Evolutionary conservation across 352 stramenopile species (phyloP), one percentile per base, ranked within the genome.

Genomic region (Phytophthora europaea): DNA sequence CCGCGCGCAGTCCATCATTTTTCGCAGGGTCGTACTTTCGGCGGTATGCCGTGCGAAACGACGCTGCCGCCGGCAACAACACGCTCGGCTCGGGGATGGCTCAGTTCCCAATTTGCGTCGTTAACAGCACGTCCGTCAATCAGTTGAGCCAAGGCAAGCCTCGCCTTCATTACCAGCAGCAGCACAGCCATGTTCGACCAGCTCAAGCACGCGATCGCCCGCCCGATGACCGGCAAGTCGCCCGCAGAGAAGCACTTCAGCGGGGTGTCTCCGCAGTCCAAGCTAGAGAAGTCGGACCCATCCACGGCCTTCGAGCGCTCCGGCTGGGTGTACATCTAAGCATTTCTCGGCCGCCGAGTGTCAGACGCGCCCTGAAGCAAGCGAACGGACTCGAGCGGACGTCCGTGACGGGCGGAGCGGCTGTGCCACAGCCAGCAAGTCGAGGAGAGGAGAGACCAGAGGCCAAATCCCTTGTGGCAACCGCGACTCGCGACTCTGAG

Each of bases 241-340:
- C 64, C 75, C 47, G 48, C 74, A 2, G 81, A 89, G 80, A 80
- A 91, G 76, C 70, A 71, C 50, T 71, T 89, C n/a, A 52, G 63
- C 51, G 59, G 28, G 48, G 23, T 72, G 20, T 51, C 75, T 54
- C 59, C 77, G 60, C 81, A 75, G 31, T 69, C 73, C 20, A 77
- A 86, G 28, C 58, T 84, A 62, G 69, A 78, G 47, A 87, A 80
- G 72, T 61, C 68, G 31, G 86, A 94, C 67, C 57, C 78, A 7
- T 92, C 86, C 47, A 90, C 86, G n/a, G 86, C 86, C 18, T 94
- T 94, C 62, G 84, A 94, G 69, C 84, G 84, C 55, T 94, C 87
- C 22, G 87, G 87, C 45, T 94, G 87, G 87, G 80, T 79, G 16
- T 94, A 82, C 79, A 94, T 94, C 64, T 94, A 81, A 86, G 45